These are phyloP conservation scores for Cystobasidium onofrii DNA, from an alignment of 768 basidiomycete species.

Conservation along the genomic window DNA sequence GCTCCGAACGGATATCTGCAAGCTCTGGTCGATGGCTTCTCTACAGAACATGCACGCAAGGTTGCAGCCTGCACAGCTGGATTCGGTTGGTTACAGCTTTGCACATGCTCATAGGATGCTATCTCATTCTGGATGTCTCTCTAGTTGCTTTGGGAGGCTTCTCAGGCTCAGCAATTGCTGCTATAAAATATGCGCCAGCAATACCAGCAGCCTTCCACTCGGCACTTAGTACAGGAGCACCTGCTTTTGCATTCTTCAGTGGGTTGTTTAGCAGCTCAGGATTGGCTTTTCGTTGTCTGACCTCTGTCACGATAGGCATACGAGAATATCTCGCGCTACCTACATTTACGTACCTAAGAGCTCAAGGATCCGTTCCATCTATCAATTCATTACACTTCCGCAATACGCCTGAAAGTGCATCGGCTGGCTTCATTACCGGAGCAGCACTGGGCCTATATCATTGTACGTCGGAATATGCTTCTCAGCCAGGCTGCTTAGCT, in stretches of 20 bases:
- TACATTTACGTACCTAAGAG: slow-evolving; percentile 24
- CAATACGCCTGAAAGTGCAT: slow-evolving; percentile 16
- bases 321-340: slow-evolving; percentile 11
- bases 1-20: background rate
- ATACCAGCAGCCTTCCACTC: slow-evolving; percentile 39
- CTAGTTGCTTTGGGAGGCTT: slow-evolving; percentile 30
- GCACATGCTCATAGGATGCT: background rate
- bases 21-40: background rate
- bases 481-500: background rate
- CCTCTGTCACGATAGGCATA: background rate
- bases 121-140: background rate
- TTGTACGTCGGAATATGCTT: background rate
- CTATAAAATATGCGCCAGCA: slow-evolving; percentile 34
- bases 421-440: slow-evolving; percentile 20
- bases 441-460: slow-evolving; percentile 5
- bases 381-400: slow-evolving; percentile 16
- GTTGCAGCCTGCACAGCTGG: background rate
- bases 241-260: slow-evolving; percentile 42
- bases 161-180: slow-evolving; percentile 34
- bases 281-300: background rate
- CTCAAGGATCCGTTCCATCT: slow-evolving; percentile 23
- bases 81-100: background rate
- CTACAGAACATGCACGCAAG: background rate
- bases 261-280: background rate
- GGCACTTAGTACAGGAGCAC: slow-evolving; percentile 32